Conservation (phyloP, 257 asterid genomes). For the Hygrophila difformis region DNA sequence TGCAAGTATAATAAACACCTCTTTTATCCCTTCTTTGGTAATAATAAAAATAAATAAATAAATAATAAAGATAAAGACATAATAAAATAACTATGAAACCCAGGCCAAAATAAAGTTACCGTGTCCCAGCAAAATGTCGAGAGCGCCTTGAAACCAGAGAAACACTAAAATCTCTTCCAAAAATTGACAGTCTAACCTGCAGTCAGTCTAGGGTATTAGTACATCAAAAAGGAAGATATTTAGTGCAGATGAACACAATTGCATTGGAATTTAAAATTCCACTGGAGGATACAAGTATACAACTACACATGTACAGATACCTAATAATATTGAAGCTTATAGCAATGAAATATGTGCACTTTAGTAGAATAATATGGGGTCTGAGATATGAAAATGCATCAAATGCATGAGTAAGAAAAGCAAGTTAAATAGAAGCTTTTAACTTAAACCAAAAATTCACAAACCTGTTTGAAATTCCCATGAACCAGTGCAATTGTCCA, state of each 20-base stretch:
- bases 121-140: slow-evolving; percentile 99
- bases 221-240: slow-evolving; percentile 4
- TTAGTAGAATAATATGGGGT: not conserved
- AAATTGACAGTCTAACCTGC: slow-evolving; percentile 80
- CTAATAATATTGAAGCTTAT: not conserved
- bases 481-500: slow-evolving; percentile 98
- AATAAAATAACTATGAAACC: not conserved
- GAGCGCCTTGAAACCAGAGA: slow-evolving; percentile 91
- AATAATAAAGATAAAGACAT: slow-evolving; percentile 4
- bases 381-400: not conserved
- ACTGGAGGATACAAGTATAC: not conserved
- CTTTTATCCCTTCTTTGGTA: too few species aligned
- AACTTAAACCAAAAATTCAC: not conserved
- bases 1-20: slow-evolving; percentile 1
- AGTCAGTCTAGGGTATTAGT: slow-evolving; percentile 16
- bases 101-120: slow-evolving; percentile 36
- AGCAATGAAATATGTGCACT: not conserved
- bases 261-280: slow-evolving; percentile 1
- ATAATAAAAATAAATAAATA: not conserved
- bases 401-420: slow-evolving; percentile 6
- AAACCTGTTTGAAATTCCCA: slow-evolving; percentile 88
- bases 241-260: slow-evolving; percentile 6
- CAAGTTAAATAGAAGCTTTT: not conserved
- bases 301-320: not conserved
- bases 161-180: slow-evolving; percentile 91